Percentiles rank a stretch among this genome's conserved stretches.
Evolutionary conservation across 129 eudicot species (phyloP).

Genomic region (Deinandra increscens): DNA sequence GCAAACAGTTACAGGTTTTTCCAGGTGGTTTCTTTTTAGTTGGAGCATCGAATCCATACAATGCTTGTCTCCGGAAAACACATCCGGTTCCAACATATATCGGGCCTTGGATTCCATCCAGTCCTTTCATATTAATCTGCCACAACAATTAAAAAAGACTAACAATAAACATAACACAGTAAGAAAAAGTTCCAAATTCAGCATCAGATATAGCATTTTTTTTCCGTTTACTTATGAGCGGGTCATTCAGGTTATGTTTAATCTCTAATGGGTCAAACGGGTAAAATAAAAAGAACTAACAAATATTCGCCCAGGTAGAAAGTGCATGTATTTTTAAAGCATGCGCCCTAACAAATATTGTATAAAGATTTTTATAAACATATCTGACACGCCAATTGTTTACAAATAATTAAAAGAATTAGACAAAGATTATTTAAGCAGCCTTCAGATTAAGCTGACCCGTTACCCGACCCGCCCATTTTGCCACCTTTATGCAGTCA

Average conservation of each 20-base stretch:
- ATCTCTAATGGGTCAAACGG: not conserved
- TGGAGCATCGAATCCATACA: conserved; percentile 82
- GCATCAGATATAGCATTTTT: not conserved
- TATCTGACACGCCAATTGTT: not conserved
- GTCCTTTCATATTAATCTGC: conserved; percentile 46
- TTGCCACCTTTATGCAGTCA: not conserved
- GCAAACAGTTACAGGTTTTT: conserved; percentile 80
- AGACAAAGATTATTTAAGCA: not conserved
- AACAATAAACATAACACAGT: not conserved
- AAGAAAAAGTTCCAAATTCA: not conserved
- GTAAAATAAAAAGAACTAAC: not conserved
- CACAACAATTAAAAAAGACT: not conserved
- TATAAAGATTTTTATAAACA: not conserved
- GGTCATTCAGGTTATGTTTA: not conserved
- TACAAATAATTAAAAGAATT: no score
- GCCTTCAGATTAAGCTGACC: not conserved
- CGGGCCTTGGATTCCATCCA: conserved; percentile 48
- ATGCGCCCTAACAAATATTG: no score
- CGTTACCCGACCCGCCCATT: not conserved
- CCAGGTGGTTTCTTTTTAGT: conserved; percentile 53
- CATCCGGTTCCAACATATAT: conserved; percentile 49
- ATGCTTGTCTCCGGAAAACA: conserved; percentile 55
- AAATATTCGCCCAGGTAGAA: not conserved
- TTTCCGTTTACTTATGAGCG: not conserved
- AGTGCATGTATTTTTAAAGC: not conserved